A percentile compares a stretch with the other conserved stretches of the same genome.
Conservation (phyloP, 2,329 filamentous ascomycete species). For the Juglanconis oblonga region DNA sequence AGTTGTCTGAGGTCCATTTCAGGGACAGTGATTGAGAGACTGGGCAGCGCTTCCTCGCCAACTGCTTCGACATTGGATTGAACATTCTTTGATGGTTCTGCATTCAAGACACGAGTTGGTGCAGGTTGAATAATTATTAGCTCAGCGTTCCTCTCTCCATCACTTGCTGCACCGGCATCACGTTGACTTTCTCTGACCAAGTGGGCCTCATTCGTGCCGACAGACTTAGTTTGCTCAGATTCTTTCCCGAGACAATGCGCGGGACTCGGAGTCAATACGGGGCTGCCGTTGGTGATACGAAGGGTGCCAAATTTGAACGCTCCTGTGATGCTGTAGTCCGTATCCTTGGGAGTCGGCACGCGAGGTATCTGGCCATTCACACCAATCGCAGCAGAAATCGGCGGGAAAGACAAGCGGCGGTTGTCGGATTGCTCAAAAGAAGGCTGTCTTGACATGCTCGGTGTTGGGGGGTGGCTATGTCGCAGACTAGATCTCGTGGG, state of each 20-base stretch:
- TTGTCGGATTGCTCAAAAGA: conserved; percentile 36
- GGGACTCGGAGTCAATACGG: conserved; percentile 40
- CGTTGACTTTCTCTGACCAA: neutral
- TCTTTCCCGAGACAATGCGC: neutral
- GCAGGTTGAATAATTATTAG: neutral
- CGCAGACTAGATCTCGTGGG: conserved; percentile 32
- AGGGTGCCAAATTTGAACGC: conserved; percentile 61
- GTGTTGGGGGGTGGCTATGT: conserved; percentile 36
- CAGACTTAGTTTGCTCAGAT: neutral
- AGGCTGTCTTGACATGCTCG: conserved; percentile 34
- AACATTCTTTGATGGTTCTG: neutral
- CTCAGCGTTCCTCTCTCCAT: neutral
- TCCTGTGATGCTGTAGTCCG: conserved; percentile 58
- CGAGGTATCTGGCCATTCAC: conserved; percentile 30
- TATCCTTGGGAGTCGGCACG: conserved; percentile 49
- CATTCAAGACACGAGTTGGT: neutral
- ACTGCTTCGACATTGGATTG: neutral
- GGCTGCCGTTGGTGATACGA: conserved; percentile 61
- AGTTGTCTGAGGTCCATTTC: neutral
- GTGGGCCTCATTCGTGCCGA: neutral
- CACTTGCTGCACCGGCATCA: neutral
- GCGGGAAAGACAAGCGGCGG: conserved; percentile 34
- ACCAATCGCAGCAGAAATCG: conserved; percentile 18
- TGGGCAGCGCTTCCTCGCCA: neutral
- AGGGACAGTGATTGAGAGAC: conserved; percentile 1